phyloP scores from a whole-genome alignment of 2,329 filamentous ascomycete species.

The Fusarium robinianum region DNA sequence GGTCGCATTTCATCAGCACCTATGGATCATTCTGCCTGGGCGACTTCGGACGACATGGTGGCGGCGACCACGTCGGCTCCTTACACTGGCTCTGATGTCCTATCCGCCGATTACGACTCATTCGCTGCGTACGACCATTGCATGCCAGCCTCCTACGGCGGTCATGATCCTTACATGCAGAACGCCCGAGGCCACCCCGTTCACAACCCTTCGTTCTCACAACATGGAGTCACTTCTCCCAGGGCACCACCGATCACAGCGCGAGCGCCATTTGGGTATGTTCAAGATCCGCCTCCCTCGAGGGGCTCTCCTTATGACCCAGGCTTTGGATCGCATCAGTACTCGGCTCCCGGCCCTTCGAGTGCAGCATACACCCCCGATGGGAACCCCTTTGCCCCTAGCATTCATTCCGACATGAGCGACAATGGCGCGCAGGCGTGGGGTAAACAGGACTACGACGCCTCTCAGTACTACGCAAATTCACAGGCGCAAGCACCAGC shows the following conservation, averaged over 20 bases:
- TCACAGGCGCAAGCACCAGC: conserved; percentile 29
- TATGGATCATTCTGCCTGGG: conserved; percentile 52
- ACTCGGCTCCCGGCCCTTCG: conserved; percentile 24
- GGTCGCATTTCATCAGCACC: conserved; percentile 37
- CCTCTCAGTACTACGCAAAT: conserved; percentile 29
- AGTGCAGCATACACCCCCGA: conserved; percentile 29
- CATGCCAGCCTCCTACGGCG: conserved; percentile 48
- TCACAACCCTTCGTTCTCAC: conserved; percentile 27
- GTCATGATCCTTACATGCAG: conserved; percentile 51
- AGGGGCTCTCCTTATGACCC: conserved; percentile 28
- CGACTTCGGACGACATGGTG: conserved; percentile 46
- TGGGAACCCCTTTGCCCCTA: conserved; percentile 25
- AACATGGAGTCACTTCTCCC: conserved; percentile 21
- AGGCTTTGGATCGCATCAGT: conserved; percentile 28
- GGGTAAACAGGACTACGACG: conserved; percentile 35
- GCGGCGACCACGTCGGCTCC: conserved; percentile 39
- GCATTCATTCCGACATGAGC: conserved; percentile 23
- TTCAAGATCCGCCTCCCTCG: conserved; percentile 27
- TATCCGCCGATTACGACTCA: conserved; percentile 56
- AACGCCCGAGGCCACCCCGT: conserved; percentile 37
- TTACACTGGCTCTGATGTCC: conserved; percentile 50
- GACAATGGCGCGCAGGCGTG: conserved; percentile 22
- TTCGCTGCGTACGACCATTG: conserved; percentile 53
- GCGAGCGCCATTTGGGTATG: conserved; percentile 31
- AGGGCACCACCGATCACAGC: conserved; percentile 22